Conservation (phyloP, 208 protist species). For the Naegleria lovaniensis region DNA sequence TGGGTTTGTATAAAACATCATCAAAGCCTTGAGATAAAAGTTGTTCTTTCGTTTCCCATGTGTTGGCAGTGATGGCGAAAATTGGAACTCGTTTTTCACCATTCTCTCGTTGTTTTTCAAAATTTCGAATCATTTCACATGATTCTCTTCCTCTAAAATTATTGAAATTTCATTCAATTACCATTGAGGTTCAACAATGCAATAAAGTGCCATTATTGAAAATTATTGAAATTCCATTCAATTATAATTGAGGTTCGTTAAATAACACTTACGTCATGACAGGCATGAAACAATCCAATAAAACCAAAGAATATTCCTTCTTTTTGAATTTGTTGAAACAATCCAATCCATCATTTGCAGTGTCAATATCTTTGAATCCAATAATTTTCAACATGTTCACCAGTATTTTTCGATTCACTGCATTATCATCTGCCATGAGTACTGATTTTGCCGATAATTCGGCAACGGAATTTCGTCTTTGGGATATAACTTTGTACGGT, state of each 20-base stretch:
- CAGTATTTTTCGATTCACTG: neutral
- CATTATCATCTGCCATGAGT: neutral
- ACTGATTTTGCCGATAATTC: neutral
- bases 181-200: too few species aligned
- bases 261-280: neutral
- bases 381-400: neutral
- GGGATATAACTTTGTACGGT: too few species aligned
- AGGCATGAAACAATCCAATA: slow-evolving; percentile 5
- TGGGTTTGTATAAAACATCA: neutral
- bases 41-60: neutral
- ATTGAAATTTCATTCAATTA: neutral
- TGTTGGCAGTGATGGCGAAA: neutral
- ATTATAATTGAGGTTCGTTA: too few species aligned
- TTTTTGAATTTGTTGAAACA: neutral
- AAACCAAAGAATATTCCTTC: neutral
- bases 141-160: neutral
- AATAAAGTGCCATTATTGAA: too few species aligned
- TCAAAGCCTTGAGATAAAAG: neutral
- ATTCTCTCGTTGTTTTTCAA: neutral
- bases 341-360: neutral
- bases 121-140: neutral
- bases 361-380: neutral
- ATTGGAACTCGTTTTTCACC: neutral
- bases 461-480: too few species aligned
- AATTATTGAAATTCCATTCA: neutral